Percentiles rank a stretch among this genome's conserved stretches.
phyloP scores from a whole-genome alignment of 495 filamentous ascomycete species.

The Pseudotulostoma volvatum region DNA sequence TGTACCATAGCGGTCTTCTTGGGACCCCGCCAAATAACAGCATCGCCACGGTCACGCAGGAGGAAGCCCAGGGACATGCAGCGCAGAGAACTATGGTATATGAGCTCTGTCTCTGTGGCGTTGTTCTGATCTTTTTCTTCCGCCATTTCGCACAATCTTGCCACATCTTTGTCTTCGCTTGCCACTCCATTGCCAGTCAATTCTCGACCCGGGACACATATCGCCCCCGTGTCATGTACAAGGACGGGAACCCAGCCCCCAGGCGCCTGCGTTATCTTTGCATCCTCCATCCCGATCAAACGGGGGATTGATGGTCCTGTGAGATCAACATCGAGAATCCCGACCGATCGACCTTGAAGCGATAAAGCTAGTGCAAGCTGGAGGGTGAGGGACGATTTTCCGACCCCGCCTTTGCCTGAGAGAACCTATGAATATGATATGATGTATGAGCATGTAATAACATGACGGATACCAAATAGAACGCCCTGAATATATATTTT shows the following conservation, averaged over 20 bases:
- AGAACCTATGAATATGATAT: conserved; percentile 43
- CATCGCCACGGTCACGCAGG: conserved; percentile 64
- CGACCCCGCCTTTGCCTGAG: conserved; percentile 94
- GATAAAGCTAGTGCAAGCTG: conserved; percentile 86
- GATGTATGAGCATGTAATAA: not conserved
- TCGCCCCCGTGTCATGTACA: too few relatives aligned
- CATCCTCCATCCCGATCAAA: conserved; percentile 73
- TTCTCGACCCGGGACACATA: too few relatives aligned
- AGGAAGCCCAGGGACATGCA: conserved; percentile 94
- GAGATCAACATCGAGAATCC: conserved; percentile 90
- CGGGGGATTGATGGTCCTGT: conserved; percentile 93
- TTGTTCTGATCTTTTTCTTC: conserved; percentile 11
- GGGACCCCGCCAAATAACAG: conserved; percentile 91
- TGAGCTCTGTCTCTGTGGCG: not conserved
- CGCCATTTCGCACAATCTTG: conserved; percentile 2
- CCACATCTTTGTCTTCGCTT: conserved; percentile 3
- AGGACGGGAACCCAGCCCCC: conserved; percentile 80
- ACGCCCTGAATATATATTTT: not conserved
- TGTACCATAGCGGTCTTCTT: conserved; percentile 99
- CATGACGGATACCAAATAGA: not conserved
- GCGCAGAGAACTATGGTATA: conserved; percentile 42
- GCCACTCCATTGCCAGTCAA: conserved; percentile 4
- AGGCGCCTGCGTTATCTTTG: conserved; percentile 77
- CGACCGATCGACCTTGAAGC: conserved; percentile 68
- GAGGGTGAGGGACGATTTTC: conserved; percentile 91